These are phyloP conservation scores for Rhododendron ovatum DNA, from an alignment of 148 eudicot genomes.

Conservation along the genomic window DNA sequence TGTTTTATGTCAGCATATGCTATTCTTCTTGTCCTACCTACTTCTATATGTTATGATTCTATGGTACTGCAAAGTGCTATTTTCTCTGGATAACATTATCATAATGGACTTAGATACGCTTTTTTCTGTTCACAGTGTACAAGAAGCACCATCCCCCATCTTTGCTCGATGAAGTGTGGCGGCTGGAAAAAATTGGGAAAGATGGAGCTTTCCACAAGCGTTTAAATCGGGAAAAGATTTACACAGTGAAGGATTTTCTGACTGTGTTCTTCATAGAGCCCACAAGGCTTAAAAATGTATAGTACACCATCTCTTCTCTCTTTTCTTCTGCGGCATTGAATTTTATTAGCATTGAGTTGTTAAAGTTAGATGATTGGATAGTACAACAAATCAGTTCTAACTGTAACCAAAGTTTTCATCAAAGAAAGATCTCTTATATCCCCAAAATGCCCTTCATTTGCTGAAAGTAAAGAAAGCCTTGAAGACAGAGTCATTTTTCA, in stretches of 20 bases:
- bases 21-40: background rate
- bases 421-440: background rate
- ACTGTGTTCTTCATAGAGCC: slow-evolving; percentile 54
- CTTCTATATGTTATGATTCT: background rate
- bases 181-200: slow-evolving; percentile 65
- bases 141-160: slow-evolving; percentile 76
- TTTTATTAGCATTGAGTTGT: background rate
- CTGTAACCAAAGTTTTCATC: background rate
- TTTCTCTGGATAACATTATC: background rate
- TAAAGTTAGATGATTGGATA: background rate
- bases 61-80: background rate
- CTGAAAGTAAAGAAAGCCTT: background rate
- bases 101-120: background rate
- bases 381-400: background rate
- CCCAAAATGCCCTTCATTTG: background rate
- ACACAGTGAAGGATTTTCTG: slow-evolving; percentile 73
- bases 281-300: slow-evolving; percentile 58
- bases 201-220: slow-evolving; percentile 72
- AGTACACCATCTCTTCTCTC: background rate
- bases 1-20: background rate
- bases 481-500: background rate
- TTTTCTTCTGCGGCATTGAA: background rate
- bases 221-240: slow-evolving; percentile 43
- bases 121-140: slow-evolving; percentile 50
- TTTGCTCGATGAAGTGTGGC: slow-evolving; percentile 66